Conservation (phyloP, 1,284 basidiomycete genomes). For the Ganoderma meredithae region DNA sequence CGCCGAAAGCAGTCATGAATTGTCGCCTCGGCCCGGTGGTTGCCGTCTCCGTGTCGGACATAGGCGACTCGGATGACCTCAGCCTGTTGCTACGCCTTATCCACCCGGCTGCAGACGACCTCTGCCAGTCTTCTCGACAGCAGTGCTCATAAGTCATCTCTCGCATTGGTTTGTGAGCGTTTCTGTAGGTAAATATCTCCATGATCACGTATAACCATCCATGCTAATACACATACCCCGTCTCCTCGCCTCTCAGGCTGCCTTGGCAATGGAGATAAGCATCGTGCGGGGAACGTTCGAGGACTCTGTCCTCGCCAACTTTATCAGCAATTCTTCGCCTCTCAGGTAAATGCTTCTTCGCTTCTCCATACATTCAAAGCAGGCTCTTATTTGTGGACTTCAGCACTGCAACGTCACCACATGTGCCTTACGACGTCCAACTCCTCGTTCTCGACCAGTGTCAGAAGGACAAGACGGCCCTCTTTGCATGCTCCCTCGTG, state of each 20-base stretch:
- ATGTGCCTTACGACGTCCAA: not conserved
- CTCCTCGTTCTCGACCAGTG: slow-evolving; percentile 1
- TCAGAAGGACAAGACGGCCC: not conserved
- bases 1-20: not conserved
- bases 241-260: not conserved
- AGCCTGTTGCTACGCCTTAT: too few relatives aligned
- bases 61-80: not conserved
- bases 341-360: not conserved
- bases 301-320: not conserved
- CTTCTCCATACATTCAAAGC: not conserved
- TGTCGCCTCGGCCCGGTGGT: not conserved
- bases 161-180: not conserved
- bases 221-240: not conserved
- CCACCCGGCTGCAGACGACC: too few relatives aligned
- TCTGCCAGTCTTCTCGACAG: too few relatives aligned
- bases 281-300: too few relatives aligned
- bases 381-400: not conserved
- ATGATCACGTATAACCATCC: not conserved
- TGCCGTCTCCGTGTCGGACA: not conserved
- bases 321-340: not conserved
- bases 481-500: not conserved
- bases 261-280: not conserved
- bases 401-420: not conserved
- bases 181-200: not conserved
- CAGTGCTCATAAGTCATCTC: not conserved